Conservation (phyloP, 306 rosid species). For the Nissolia schottii region DNA sequence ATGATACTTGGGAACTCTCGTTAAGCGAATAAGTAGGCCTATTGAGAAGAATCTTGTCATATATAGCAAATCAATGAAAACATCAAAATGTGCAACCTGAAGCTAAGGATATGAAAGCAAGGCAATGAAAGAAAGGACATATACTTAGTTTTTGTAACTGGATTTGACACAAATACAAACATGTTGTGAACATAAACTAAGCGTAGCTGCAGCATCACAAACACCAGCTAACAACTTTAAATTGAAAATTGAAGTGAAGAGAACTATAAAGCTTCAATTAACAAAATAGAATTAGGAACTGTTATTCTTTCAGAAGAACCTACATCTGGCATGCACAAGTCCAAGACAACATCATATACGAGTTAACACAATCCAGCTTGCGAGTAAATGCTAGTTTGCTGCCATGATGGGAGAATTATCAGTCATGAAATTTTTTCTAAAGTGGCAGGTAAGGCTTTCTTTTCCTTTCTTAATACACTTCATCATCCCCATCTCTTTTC, state of each 20-base stretch:
- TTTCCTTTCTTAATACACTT: background rate
- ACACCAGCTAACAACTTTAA: background rate
- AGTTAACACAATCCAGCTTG: background rate
- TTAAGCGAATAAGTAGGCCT: background rate
- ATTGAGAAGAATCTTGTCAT: slow-evolving; percentile 1
- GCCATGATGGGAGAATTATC: background rate
- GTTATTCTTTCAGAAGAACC: background rate
- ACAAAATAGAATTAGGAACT: background rate
- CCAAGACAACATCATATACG: background rate
- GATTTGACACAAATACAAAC: background rate
- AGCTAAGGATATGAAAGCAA: slow-evolving; percentile 6
- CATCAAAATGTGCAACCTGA: background rate
- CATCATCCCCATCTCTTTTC: background rate
- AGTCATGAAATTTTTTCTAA: background rate
- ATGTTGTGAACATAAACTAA: background rate
- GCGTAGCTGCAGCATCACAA: background rate
- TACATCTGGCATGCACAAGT: background rate
- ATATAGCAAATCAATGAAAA: background rate
- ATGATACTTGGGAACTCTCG: slow-evolving; percentile 1
- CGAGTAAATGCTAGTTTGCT: background rate
- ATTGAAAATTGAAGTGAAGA: slow-evolving; percentile 6
- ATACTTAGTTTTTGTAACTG: background rate
- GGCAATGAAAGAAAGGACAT: background rate
- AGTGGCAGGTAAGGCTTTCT: background rate
- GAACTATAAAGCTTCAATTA: background rate